Percentiles rank a stretch among this genome's conserved stretches.
Conservation (phyloP, 1,284 basidiomycete species). For the Fistulinella cinereoalba region DNA sequence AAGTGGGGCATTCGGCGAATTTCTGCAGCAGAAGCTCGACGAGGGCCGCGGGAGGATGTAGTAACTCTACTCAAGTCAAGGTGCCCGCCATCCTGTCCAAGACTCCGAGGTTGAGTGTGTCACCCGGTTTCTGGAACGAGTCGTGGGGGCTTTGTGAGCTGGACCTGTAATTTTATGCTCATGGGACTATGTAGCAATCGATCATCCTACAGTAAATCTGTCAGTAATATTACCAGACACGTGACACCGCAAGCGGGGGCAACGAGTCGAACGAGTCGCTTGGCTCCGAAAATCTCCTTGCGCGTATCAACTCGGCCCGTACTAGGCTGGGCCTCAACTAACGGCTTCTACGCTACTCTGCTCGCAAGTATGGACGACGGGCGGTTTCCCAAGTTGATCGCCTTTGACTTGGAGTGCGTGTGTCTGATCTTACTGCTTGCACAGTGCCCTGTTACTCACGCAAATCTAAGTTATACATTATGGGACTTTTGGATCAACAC, state of each 20-base stretch:
- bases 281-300: no score
- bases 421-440: not conserved
- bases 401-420: slow-evolving; percentile 81
- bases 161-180: no score
- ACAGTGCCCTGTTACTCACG: slow-evolving; percentile 12
- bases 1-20: slow-evolving; percentile 20
- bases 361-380: slow-evolving; percentile 26
- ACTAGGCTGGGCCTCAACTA: no score
- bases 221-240: no score
- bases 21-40: slow-evolving; percentile 18
- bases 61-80: slow-evolving; percentile 15
- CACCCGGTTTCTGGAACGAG: slow-evolving; percentile 2
- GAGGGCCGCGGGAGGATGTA: slow-evolving; percentile 6
- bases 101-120: not conserved
- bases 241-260: no score
- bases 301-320: no score
- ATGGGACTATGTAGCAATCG: no score
- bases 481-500: slow-evolving; percentile 86
- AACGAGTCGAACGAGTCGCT: no score
- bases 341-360: no score
- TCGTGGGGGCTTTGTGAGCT: not conserved
- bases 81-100: slow-evolving; percentile 16
- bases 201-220: no score
- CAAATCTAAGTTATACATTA: slow-evolving; percentile 62
- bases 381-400: slow-evolving; percentile 64